phyloP scores from a whole-genome alignment of 345 rosid genomes.

The Acer campestre region DNA sequence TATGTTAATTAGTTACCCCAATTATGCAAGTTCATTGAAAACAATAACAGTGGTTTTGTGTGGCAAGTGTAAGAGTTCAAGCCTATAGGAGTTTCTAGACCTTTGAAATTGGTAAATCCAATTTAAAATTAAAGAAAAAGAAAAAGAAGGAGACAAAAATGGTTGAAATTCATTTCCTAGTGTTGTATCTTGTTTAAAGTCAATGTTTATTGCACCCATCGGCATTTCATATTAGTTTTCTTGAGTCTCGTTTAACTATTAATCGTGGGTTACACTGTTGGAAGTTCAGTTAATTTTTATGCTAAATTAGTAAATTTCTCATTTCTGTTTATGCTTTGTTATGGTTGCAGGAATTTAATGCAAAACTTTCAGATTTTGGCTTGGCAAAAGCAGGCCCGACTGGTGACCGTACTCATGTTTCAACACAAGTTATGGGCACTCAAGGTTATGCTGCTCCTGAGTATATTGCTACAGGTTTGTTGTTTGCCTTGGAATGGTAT shows the following conservation, averaged over 20 bases:
- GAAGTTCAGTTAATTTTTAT: background rate
- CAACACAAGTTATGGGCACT: slow-evolving; percentile 63
- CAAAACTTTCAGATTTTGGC: slow-evolving; percentile 71
- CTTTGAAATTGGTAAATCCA: background rate
- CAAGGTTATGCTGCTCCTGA: slow-evolving; percentile 68
- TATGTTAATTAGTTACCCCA: slow-evolving; percentile 36
- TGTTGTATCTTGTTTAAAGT: background rate
- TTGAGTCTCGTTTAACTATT: background rate
- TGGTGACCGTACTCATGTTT: slow-evolving; percentile 52
- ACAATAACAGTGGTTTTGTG: background rate
- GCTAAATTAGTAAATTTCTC: slow-evolving; percentile 7
- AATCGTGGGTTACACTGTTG: background rate
- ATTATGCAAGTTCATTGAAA: slow-evolving; percentile 41
- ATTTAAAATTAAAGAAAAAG: background rate
- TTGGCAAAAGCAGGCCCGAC: slow-evolving; percentile 67
- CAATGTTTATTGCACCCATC: background rate
- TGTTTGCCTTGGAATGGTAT: background rate
- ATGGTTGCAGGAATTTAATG: slow-evolving; percentile 51
- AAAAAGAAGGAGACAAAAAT: background rate
- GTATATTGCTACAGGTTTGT: slow-evolving; percentile 58
- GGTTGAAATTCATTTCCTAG: background rate
- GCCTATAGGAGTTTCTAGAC: background rate
- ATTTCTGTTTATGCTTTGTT: background rate
- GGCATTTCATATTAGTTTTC: background rate
- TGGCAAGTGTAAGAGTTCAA: background rate